Percentiles rank a stretch among this genome's conserved stretches.
Conservation (phyloP, 306 rosid species). For the Citrullus colocynthis region DNA sequence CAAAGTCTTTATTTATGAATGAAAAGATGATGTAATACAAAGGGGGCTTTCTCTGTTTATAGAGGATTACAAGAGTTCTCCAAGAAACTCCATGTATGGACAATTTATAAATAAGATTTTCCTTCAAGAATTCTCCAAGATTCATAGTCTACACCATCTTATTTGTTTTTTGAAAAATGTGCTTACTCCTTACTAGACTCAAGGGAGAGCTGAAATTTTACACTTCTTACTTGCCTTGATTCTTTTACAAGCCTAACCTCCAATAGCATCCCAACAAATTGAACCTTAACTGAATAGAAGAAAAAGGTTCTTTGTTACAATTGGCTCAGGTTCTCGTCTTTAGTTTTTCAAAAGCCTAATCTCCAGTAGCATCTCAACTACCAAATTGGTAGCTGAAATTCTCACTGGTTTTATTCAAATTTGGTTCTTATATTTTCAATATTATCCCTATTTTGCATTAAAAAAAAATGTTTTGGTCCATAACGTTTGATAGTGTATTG, state of each 20-base stretch:
- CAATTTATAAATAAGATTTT: too few species aligned
- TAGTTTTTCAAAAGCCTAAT: background rate
- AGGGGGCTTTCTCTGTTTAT: too few species aligned
- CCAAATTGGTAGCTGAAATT: background rate
- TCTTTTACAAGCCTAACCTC: background rate
- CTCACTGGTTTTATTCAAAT: background rate
- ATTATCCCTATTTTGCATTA: background rate
- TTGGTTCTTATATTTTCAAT: background rate
- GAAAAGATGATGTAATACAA: too few species aligned
- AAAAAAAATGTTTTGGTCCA: background rate
- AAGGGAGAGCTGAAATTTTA: background rate
- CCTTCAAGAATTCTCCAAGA: too few species aligned
- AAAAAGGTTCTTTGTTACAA: background rate
- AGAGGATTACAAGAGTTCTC: too few species aligned
- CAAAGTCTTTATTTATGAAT: too few species aligned
- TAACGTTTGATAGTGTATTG: background rate
- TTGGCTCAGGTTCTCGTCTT: background rate
- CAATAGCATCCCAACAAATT: background rate
- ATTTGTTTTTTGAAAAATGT: background rate
- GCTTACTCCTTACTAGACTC: background rate
- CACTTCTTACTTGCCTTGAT: background rate
- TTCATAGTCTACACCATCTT: background rate
- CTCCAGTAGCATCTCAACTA: background rate
- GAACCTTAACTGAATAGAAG: background rate
- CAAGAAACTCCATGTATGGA: too few species aligned